Evolutionary conservation across 371 early-diverging fungal genomes (phyloP).

Genomic region (Zychaea mexicana): DNA sequence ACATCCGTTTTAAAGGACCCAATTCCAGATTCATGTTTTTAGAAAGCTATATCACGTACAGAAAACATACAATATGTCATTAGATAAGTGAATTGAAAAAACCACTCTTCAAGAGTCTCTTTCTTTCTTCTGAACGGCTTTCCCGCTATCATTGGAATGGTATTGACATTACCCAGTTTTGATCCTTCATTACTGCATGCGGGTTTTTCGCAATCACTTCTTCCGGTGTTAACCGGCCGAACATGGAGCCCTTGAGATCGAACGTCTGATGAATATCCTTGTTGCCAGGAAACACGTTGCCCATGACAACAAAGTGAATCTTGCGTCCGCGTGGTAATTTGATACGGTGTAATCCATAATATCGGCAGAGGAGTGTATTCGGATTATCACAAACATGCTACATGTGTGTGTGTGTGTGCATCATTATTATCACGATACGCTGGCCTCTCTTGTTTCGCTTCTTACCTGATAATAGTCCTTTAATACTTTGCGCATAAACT

Average conservation of each 20-base stretch:
- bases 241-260: slow-evolving; percentile 94
- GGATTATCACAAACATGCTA: slow-evolving; percentile 87
- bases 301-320: slow-evolving; percentile 98
- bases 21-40: slow-evolving; percentile 71
- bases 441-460: slow-evolving; percentile 74
- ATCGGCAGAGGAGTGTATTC: slow-evolving; percentile 91
- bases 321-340: slow-evolving; percentile 90
- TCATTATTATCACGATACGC: not conserved
- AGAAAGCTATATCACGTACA: slow-evolving; percentile 29
- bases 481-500: slow-evolving; percentile 85
- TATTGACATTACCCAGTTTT: slow-evolving; percentile 77
- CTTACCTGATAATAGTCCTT: slow-evolving; percentile 79
- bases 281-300: slow-evolving; percentile 95
- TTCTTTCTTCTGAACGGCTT: slow-evolving; percentile 81
- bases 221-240: slow-evolving; percentile 80
- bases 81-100: too few relatives aligned
- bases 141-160: slow-evolving; percentile 47
- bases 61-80: too few relatives aligned
- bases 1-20: slow-evolving; percentile 78
- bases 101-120: slow-evolving; percentile 62
- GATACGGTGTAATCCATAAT: slow-evolving; percentile 95
- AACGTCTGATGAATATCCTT: slow-evolving; percentile 95
- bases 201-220: slow-evolving; percentile 80
- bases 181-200: slow-evolving; percentile 89
- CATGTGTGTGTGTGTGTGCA: not conserved